Evolutionary conservation across 1,284 basidiomycete species (phyloP).

Genomic region (Trametes pubescens): DNA sequence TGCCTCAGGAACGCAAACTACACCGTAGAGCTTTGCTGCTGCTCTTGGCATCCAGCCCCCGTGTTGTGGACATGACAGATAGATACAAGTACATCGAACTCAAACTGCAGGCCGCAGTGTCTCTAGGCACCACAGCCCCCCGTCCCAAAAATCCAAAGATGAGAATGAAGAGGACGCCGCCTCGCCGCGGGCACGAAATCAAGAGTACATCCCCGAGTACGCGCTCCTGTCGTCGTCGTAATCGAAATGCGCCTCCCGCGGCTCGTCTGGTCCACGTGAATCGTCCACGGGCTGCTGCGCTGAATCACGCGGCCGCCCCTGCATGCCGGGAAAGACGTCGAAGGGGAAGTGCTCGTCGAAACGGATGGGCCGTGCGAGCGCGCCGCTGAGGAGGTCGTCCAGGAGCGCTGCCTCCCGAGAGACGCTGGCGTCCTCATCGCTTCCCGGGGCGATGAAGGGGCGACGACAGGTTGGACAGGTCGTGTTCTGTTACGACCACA

Average conservation of each 20-base stretch:
- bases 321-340: background rate
- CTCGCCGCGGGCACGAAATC: background rate
- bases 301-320: background rate
- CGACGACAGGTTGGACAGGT: slow-evolving; percentile 39
- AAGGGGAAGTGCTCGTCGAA: background rate
- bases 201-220: slow-evolving; percentile 37
- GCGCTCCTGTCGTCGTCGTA: slow-evolving; percentile 28
- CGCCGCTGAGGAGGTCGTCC: slow-evolving; percentile 7
- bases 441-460: slow-evolving; percentile 21
- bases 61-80: too few species aligned
- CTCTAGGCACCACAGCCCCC: background rate
- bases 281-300: background rate
- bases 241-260: slow-evolving; percentile 12
- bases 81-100: too few species aligned
- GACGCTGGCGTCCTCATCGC: background rate
- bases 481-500: slow-evolving; percentile 16
- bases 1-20: too few species aligned
- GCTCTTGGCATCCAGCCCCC: too few species aligned
- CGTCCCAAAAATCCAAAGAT: background rate
- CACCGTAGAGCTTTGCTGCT: too few species aligned
- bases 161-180: background rate
- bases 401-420: slow-evolving; percentile 10
- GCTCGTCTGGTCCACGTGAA: background rate
- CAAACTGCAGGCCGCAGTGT: too few species aligned
- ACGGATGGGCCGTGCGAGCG: background rate